Evolutionary conservation across 306 rosid genomes (phyloP).

Genomic region (Quercus engelmannii): DNA sequence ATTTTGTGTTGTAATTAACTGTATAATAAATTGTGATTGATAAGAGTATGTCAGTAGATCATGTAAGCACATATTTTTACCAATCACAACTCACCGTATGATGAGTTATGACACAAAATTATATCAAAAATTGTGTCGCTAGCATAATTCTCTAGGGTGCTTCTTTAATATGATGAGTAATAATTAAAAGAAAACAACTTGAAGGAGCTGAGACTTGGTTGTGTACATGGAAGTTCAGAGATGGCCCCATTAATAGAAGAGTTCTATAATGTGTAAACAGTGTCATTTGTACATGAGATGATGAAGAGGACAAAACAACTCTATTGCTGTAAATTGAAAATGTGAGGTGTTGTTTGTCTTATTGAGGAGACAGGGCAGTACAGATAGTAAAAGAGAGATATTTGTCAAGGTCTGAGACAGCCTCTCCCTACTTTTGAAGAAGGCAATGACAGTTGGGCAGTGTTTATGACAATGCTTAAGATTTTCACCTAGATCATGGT

Average conservation of each 20-base stretch:
- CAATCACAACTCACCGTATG: too few relatives aligned
- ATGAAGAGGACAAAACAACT: neutral
- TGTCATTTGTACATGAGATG: neutral
- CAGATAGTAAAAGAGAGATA: conserved; percentile 12
- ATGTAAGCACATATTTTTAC: too few relatives aligned
- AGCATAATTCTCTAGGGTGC: too few relatives aligned
- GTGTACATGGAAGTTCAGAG: neutral
- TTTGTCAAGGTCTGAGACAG: conserved; percentile 7
- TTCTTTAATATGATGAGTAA: neutral
- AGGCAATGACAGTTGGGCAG: neutral
- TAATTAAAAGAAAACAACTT: neutral
- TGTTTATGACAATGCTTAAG: neutral
- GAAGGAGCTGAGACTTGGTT: neutral
- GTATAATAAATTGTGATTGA: too few relatives aligned
- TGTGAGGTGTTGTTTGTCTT: conserved; percentile 1
- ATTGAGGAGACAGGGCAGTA: neutral
- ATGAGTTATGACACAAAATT: too few relatives aligned
- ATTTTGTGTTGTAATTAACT: too few relatives aligned
- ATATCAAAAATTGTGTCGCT: too few relatives aligned
- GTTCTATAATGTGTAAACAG: too few relatives aligned
- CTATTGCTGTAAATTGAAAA: neutral
- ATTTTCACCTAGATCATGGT: neutral
- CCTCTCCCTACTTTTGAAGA: neutral
- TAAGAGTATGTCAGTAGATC: too few relatives aligned
- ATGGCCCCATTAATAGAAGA: too few relatives aligned